Evolutionary conservation across 2,329 filamentous ascomycete species (phyloP), one percentile per base, ranked within the genome.

Genomic region (Stemphylium lycopersici): DNA sequence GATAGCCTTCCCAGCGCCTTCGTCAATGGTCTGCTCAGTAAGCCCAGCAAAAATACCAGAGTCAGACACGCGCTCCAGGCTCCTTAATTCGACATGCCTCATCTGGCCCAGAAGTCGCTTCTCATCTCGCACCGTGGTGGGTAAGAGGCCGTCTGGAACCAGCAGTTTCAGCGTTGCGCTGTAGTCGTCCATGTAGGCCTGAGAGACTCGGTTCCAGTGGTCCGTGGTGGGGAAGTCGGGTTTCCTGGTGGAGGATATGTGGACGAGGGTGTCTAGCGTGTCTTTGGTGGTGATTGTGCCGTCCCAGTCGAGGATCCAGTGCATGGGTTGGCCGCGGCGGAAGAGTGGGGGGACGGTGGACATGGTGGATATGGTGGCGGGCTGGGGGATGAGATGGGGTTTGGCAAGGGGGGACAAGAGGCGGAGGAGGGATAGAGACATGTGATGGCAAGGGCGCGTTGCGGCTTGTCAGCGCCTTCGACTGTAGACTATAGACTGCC

Each of bases 251-350:
- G 65, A 62, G 2, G 75, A 70, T 12, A 81, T 73, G 29, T 66
- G 63, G 36, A 74, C 77, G 8, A 81, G 70, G 12, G 76, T 50
- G n/a, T 74, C 62, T 44, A 81, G 72, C 0, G 79, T 80, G 58
- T 82, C 80, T 18, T 70, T 70, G 36, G 64, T 60, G 11, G 79
- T 81, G 24, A 81, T 62, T 0, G 79, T 81, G 49, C 78, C 78
- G 58, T 82, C 80, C 71, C 76, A 81, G 64, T 82, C 80, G 12
- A 81, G 65, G 6, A 81, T 58, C 61, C 77, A 70, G 39, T 75
- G 71, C 12, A 77, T 62, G 15, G 65, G 61, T 15, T 47, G 34
- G 32, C 10, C 26, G 16, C 39, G 55, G 10, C 43, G 29, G 10
- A 46, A 10, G 13, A 26, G 20, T 13, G 29, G 37, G 34, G 7